Percentiles rank a stretch among this genome's conserved stretches.
Conservation (phyloP, 169 alveolate genomes). For the Cryptosporidium sp. region DNA sequence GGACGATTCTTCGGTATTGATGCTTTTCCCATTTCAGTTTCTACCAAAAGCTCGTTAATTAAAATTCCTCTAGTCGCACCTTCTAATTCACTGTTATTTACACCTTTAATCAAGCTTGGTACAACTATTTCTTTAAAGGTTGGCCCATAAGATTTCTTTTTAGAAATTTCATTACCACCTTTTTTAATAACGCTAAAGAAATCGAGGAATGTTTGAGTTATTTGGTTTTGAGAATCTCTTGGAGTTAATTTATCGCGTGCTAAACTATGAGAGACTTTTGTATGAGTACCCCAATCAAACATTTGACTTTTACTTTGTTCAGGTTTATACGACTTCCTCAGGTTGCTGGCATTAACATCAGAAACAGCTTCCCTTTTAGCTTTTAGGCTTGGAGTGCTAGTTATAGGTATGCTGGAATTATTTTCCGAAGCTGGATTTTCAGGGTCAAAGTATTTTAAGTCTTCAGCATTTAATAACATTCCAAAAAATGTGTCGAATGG, state of each 20-base stretch:
- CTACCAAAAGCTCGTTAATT: conserved; percentile 44
- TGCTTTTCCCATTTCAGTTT: conserved; percentile 44
- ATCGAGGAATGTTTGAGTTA: conserved; percentile 12
- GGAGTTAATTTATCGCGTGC: neutral
- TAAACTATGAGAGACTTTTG: neutral
- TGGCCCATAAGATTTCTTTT: neutral
- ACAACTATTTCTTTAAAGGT: conserved; percentile 41
- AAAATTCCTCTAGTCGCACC: conserved; percentile 53
- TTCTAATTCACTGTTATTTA: conserved; percentile 32
- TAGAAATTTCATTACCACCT: neutral
- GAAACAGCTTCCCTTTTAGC: neutral
- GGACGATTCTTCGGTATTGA: conserved; percentile 50
- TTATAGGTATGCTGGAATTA: neutral
- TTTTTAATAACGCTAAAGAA: conserved; percentile 23
- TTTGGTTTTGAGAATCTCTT: neutral
- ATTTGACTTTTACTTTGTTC: neutral
- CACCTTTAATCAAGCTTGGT: conserved; percentile 33
- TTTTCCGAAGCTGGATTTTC: neutral
- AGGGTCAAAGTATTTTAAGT: neutral
- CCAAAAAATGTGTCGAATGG: conserved; percentile 19
- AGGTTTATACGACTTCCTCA: neutral
- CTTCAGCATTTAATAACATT: neutral
- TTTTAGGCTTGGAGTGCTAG: neutral
- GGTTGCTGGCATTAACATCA: neutral
- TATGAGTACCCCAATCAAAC: neutral